Evolutionary conservation across 2,329 filamentous ascomycete genomes (phyloP), one percentile per base, ranked within the genome.

Genomic region (Aspergillus uvarum): DNA sequence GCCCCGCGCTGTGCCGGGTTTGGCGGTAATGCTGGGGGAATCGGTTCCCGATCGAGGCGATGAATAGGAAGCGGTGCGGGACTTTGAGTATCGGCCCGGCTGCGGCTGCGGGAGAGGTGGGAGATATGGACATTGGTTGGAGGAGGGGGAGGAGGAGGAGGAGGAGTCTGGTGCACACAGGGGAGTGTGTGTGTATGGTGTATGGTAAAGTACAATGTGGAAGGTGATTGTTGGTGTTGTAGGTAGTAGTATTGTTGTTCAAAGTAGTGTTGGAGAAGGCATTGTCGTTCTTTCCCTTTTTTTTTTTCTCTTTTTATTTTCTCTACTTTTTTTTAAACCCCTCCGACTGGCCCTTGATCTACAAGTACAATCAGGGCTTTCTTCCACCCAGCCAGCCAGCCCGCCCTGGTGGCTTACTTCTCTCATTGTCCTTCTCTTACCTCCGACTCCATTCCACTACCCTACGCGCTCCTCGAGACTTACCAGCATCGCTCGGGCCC

Each of bases 1-100:
- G 94, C 11, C 93, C 95, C 14, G 92, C 92, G 24, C 88, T 93
- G 78, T 98, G 95, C 7, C 94, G 87, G 21, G 91, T 96, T 64
- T 89, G 83, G 65, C 85, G 84, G 76, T 94, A 93, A 22, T 77
- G 73, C 6, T 84, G 81, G 6, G 90, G 92, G 69, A 98, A 98
- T 67, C 38, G 14, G n/a, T 44, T 44, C 16, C 95, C 95, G 63
- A 99, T 84, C 63, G 91, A 95, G 79, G 92, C 85, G 69, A 98
- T 82, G 59, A 98, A 85, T 67, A 96, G 86, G 44, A 70, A 69
- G 48, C 72, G 72, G 12, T 59, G 64, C 6, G 72, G 70, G 24
- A 61, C 49, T 59, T 59, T 65, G 51, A 63, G 47, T 44, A 58
- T 35, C 5, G 51, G 14, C 32, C 35, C n/a, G 11, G 54, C 7